These are phyloP conservation scores for Suhomyces bokatorum DNA, from an alignment of 1,139 yeast genomes.

Conservation along the genomic window DNA sequence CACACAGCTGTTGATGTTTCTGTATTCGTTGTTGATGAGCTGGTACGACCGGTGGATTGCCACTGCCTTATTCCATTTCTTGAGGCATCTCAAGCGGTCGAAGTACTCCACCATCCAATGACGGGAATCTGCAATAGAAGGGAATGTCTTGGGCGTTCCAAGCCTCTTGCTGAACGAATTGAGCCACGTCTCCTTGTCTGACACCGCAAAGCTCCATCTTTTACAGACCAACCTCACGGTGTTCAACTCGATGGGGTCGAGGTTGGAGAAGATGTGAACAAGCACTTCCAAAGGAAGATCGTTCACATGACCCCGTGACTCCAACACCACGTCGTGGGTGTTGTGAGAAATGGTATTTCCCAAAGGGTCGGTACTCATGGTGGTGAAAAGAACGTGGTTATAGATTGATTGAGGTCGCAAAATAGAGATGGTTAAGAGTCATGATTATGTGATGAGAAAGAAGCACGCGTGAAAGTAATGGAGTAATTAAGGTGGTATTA, in stretches of 20 bases:
- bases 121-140: constrained; percentile 55
- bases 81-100: constrained; percentile 41
- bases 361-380: constrained; percentile 9
- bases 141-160: constrained; percentile 46
- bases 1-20: constrained; percentile 30
- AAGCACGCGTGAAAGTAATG: not conserved
- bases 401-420: not conserved
- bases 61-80: constrained; percentile 55
- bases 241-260: constrained; percentile 56
- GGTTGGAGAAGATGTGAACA: constrained; percentile 53
- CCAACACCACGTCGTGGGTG: not conserved
- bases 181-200: constrained; percentile 64
- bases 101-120: constrained; percentile 59
- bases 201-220: constrained; percentile 51
- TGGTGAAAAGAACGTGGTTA: constrained; percentile 1
- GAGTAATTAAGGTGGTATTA: not conserved
- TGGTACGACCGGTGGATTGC: constrained; percentile 34
- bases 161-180: constrained; percentile 51
- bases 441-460: not conserved
- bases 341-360: constrained; percentile 9
- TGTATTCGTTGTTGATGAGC: constrained; percentile 27
- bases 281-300: constrained; percentile 61
- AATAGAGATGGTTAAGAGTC: not conserved
- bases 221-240: constrained; percentile 54
- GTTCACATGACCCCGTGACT: constrained; percentile 21